Evolutionary conservation across 352 stramenopile genomes (phyloP), one percentile per base, ranked within the genome.

Genomic region (Pythium diclinum): DNA sequence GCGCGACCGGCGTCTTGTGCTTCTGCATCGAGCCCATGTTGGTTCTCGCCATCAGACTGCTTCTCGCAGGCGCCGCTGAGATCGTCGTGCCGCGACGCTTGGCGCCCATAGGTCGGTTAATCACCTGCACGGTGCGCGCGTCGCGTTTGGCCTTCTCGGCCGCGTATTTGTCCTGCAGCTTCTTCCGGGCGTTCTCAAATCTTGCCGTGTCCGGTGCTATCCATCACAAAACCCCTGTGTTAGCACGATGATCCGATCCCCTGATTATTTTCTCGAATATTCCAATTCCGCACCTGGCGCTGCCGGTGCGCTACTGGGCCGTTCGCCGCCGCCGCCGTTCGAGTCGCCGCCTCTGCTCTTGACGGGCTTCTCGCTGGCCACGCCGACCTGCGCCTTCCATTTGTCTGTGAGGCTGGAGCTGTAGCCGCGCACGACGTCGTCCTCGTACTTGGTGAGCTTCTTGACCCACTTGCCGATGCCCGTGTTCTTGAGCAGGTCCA

Each of bases 381-480:
- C 63, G 17, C 86, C 87, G 40, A 95, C 78, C 46, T 91, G 67
- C 28, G 61, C 57, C 75, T 89, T 92, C 87, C 87, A 95, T 65
- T 91, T 92, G 62, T 90, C 83, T 17, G 80, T 94, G 59, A 95
- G 74, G n/a, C 70, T 91, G 16, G 75, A 66, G 51, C 83, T 92
- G 73, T 95, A 95, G 23, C 82, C 85, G 36, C 77, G 75, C 47
- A 95, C 79, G 60, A 93, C 71, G 28, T 92, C 77, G 56, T 95
- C 87, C 19, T 88, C 67, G 69, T 95, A 87, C 68, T 95, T 95
- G 62, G 84, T 88, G 59, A 94, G 77, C 58, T 94, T 94, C 70
- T 84, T 88, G 38, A 95, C 87, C 61, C 82, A 80, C 25, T 84
- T 82, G 42, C 87, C 87, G 61, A 95, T 91, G 57, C 83, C 80